Base-by-base conservation (phyloP, 768 basidiomycete species). In the Termitomyces eurrhizus region DNA sequence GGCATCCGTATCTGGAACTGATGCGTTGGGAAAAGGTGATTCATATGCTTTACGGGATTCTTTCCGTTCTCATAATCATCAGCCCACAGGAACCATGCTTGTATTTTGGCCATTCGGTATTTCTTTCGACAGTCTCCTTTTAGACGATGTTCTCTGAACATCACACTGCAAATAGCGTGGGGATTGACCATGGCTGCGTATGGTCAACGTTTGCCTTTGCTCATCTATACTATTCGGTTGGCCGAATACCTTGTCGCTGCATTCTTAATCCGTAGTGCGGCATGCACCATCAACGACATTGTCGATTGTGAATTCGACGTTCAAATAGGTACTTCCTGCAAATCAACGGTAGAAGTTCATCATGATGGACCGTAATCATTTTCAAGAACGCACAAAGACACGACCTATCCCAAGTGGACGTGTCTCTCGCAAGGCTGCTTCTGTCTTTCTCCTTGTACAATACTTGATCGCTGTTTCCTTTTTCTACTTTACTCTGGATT, bases 291-390 rank as follows among this genome's bases (percentile, higher is more conserved):
- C 42, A 61, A 68, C 41, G 68, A 69, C 49, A 66, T 69, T 9
- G 35, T 52, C 1, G 68, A 69, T 45, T 57, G 63, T 7, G 37
- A 67, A 7, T 50, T 67, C n/a, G 68, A 69, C 18, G 33, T 32
- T 18, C 55, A 64, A 61, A 63, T 69, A 36, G 63, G 68, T 66
- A 41, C 11, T 64, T 14, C 9, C n/a, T 12, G 9, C 26, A 24
- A 29, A 14, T 12, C 44, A 7, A n/a, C 7, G 3, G 18, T 42
- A 36, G 24, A 3, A 37, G 7, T 35, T 3, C 35, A 18, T 24
- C 45, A 1, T 18, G 3, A 36, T 14, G 13, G 32, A 21, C 32
- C 18, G 4, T 2, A 3, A 21, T 37, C 12, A 32, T 12, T 2
- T 14, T 26, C 13, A 21, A 64, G 63, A 58, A 13, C 59, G 63